Base-by-base conservation (phyloP, 1,139 yeast genomes). In the Candida smagusa region DNA sequence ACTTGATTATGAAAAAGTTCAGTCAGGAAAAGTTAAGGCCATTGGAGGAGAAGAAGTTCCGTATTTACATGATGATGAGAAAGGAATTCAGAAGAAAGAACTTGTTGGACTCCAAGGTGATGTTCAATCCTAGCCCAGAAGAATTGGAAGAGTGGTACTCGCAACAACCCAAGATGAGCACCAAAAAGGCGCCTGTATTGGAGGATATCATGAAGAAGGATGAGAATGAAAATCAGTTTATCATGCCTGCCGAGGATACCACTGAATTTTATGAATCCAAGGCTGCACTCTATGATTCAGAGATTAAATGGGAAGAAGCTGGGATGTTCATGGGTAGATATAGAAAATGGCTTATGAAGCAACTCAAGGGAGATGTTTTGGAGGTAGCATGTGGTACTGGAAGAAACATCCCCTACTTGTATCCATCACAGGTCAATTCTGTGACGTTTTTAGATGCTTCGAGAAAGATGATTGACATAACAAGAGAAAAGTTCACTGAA, bases 381-480 rank as follows among this genome's bases (percentile, higher is more conserved):
- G 98, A 94, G 61, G 92, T 90, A 12, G 84, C 97, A 0, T 87
- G 96, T 56, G 98, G 98, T 39, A 92, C 98, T 0, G 98, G 98
- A 4, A 75, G 98, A 58, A 92, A 92, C 55, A 74, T 90, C 43
- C 81, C 84, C 34, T 89, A 84, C 56, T 65, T 89, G 48, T 72
- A 81, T 39, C 76, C 83, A 21, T 72, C 74, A 2, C 58, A 67
- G 21, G 67, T 90, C 31, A 71, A 74, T 31, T 84, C 96, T 0
- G 74, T 87, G 28, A 92, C 97, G 0, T 88, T 86, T 52, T 63
- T 90, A 34, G 98, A 92, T 57, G 77, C 96, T 1, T 84, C 96
- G 0, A 58, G 69, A 39, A 79, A 84, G 40, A 92, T 92, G 98
- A 79, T 92, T 63, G 86, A 84, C 48, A 70, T 83, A n/a, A 75